Evolutionary conservation across 306 rosid genomes (phyloP).

Genomic region (Acacia melanoxylon): DNA sequence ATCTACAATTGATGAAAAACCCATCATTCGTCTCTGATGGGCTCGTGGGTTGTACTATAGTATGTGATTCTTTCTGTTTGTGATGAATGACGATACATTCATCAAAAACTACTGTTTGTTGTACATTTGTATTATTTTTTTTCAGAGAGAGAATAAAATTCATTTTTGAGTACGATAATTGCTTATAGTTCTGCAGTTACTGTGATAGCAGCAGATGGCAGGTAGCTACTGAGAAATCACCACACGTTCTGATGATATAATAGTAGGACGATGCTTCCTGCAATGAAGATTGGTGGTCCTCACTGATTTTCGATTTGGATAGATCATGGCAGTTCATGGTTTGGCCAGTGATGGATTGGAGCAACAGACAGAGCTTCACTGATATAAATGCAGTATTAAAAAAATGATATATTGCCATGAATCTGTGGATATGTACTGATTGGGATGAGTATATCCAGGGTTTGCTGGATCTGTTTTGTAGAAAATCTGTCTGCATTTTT

Average conservation of each 20-base stretch:
- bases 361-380: neutral
- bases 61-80: constrained; percentile 32
- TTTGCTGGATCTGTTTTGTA: neutral
- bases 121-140: constrained; percentile 10
- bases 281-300: constrained; percentile 21
- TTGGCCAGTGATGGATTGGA: constrained; percentile 8
- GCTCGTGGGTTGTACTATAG: constrained; percentile 16
- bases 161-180: neutral
- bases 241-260: neutral
- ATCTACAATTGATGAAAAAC: neutral
- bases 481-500: neutral
- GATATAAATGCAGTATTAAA: constrained; percentile 12
- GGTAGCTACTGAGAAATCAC: neutral
- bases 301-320: neutral
- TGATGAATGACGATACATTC: neutral
- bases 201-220: neutral
- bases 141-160: neutral
- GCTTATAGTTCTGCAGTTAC: neutral
- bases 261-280: neutral
- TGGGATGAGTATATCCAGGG: neutral
- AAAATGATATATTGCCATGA: neutral
- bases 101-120: neutral
- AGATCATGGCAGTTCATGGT: neutral
- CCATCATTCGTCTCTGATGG: neutral
- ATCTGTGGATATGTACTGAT: neutral